Percentiles rank a stretch among this genome's conserved stretches.
These are phyloP conservation scores for Taiozyma sp. DNA, from an alignment of 1,139 yeast genomes.

Conservation along the genomic window DNA sequence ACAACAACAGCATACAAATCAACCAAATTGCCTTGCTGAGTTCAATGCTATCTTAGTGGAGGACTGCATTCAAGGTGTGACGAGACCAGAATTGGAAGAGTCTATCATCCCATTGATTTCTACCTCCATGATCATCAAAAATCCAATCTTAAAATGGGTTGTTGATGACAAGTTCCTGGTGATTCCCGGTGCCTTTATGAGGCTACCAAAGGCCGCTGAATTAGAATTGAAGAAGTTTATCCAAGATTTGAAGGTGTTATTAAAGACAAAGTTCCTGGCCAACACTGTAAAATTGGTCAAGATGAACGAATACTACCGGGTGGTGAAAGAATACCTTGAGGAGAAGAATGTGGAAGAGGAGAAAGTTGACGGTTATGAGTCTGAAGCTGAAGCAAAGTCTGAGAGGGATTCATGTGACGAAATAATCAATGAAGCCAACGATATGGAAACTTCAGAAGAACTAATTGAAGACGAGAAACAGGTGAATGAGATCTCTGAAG, in stretches of 20 bases:
- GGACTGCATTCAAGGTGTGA: constrained; percentile 51
- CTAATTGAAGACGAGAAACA: neutral
- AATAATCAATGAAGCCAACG: neutral
- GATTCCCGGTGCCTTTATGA: constrained; percentile 32
- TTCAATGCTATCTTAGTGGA: constrained; percentile 50
- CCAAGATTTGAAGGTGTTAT: constrained; percentile 19
- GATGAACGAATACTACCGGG: constrained; percentile 17
- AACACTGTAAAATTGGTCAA: constrained; percentile 24
- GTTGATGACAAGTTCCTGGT: constrained; percentile 41
- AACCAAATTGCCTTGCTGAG: constrained; percentile 6
- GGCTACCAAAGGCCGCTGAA: constrained; percentile 23
- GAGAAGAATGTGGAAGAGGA: neutral
- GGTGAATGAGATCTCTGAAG: neutral
- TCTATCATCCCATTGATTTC: constrained; percentile 29
- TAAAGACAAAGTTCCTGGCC: constrained; percentile 24
- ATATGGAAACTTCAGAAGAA: neutral
- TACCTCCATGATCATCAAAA: constrained; percentile 20
- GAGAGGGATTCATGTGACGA: neutral
- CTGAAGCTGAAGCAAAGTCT: neutral
- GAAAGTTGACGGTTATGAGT: neutral
- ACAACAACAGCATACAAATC: constrained; percentile 6
- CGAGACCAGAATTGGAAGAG: constrained; percentile 39
- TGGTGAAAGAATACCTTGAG: constrained; percentile 1
- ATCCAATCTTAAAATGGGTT: constrained; percentile 33
- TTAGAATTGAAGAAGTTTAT: constrained; percentile 24